Evolutionary conservation across 2,329 filamentous ascomycete species (phyloP), one percentile per base, ranked within the genome.

Genomic region (Thermomyces lanuginosus): DNA sequence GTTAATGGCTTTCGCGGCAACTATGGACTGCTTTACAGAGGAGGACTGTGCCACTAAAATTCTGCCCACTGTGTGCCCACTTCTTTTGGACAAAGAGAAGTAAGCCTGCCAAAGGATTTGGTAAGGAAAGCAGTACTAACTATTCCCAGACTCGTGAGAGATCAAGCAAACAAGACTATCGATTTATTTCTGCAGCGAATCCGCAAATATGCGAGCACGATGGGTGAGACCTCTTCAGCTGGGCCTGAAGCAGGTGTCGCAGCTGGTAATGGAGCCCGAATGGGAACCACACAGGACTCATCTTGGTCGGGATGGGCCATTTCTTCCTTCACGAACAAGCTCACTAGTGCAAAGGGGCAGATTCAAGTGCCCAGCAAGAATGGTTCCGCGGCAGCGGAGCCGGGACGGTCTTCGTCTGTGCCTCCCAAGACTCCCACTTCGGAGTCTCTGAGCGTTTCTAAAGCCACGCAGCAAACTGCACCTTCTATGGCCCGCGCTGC

Each of bases 301-400:
- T 72, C 73, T 2, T 95, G 89, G 89, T 72, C 89, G 1, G 89
- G 89, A 8, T 98, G 89, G 89, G 89, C 89, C 1, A 93, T 98
- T 29, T 95, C 89, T 0, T 93, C 83, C 1, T 98, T 98, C 48
- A 95, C 89, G 2, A 95, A 95, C 54, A 93, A 92, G 44, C 51
- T 95, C 8, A 75, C 81, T 2, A 58, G 78, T 0, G 83, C 82
- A 0, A 77, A 77, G 6, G 89, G 89, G 10, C 78, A 93, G 31
- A 98, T 98, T 36, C 66, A 86, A 45, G 58, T 71, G 8, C 56
- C 64, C 10, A 53, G 61, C 28, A 63, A 64, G 33, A 48, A 54
- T 2, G 43, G 59, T 3, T 43, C 55, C 0, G 45, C 58, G 8
- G 53, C 64, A 11, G 53, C 55, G 8, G 58, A 59, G 15, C 35